Base-by-base conservation (phyloP, 139 green algal species). In the Deuterostichococcus epilithicus region DNA sequence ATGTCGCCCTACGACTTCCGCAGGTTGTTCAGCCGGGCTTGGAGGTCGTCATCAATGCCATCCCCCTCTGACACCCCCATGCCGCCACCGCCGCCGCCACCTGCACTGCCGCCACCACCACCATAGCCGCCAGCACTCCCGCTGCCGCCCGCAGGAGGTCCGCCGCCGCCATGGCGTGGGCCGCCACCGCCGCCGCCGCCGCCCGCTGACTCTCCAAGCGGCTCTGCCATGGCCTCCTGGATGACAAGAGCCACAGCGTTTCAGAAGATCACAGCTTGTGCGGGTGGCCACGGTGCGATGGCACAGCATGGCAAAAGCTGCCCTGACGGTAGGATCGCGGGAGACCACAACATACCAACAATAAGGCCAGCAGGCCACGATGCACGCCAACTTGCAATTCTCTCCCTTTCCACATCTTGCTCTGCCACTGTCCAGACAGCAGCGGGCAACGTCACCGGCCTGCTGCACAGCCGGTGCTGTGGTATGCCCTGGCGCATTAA, bases 21-120 rank as follows among this genome's bases (percentile, higher is more conserved):
- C 68, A 97, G 81, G 70, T 89, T 89, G 75, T 97, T 87, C 52
- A 97, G 84, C 5, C 92, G 82, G 5, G 87, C 88, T 73, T 97
- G 90, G 36, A 97, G 75, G 82, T 97, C 92, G 59, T 95, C 88
- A 36, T 97, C 91, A 10, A 94, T 79, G 45, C 87, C 86, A 2
- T 68, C 28, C 5, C 81, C 81, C 1, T 78, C 81, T 1, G 39
- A 15, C 38, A 32, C 70, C 8, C 70, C 70, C 23, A 45, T 45
- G 1, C 37, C 38, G 25, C 32, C 71, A 15, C 70, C 76, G 32
- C n/a, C 65, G 8, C 63, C 75, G 52, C 34, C 66, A 25, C 78
- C 75, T 23, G 72, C 74, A 39, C 76, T 76, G 47, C 75, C 74
- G 78, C 80, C 75, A 34, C 77, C 73, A 77, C 79, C 76, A 25